Evolutionary conservation across 2,329 filamentous ascomycete genomes (phyloP), one percentile per base, ranked within the genome.

Genomic region (Cladobotryum mycophilum): DNA sequence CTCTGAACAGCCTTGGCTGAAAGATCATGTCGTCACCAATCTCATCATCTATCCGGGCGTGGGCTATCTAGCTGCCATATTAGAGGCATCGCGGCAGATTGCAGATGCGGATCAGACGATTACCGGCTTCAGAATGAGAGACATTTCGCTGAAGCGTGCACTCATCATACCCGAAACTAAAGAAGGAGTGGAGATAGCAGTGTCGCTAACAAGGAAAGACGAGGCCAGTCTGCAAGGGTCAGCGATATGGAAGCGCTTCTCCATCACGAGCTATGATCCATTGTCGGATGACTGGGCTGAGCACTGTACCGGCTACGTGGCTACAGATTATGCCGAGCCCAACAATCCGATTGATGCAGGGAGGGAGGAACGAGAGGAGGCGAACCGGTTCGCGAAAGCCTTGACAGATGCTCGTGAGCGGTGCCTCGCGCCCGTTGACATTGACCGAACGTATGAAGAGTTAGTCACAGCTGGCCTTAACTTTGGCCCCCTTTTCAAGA

Each of bases 21-120:
- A 50, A 5, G 65, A 72, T 46, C 70, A 76, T 47, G 42, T 54
- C 5, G 45, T 59, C 48, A 37, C 54, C 9, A 54, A 56, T 0
- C 45, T 64, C 6, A 59, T 67, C 41, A 59, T 74, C 2, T 72
- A 69, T 44, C 72, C 72, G 0, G 62, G 47, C 15, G 64, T 70
- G 3, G 68, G 62, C 0, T 74, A 70, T 52, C 25, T 72, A 1
- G 52, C 57, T n/a, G 66, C 67, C 60, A 66, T 60, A 4, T 56
- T 58, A 3, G 67, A 70, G 51, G 68, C 65, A 11, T 46, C 56
- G 0, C 49, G 56, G 5, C 58, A 62, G 45, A 51, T 59, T 20
- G 51, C 47, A 18, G 50, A 50, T 18, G 45, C 52, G 38, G 49
- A 33, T 13, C 20, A 45, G 20, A 51, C 38, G 4, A 48, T 53